A percentile compares a stretch with the other conserved stretches of the same genome.
Conservation (phyloP, 495 filamentous ascomycete genomes). For the Podospora conica region DNA sequence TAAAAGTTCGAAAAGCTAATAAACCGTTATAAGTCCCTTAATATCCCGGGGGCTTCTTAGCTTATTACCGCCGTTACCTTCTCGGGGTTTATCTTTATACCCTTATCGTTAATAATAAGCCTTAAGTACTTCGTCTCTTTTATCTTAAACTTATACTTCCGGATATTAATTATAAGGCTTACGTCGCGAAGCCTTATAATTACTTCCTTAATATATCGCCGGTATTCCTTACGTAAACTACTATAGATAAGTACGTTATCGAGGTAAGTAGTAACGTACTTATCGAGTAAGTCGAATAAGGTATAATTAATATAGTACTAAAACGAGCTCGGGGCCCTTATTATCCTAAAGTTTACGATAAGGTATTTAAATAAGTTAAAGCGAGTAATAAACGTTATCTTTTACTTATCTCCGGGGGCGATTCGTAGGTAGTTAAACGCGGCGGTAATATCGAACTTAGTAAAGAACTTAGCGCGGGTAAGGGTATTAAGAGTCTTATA, state of each 20-base stretch:
- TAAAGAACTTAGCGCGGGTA: background rate
- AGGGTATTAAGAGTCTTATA: too few relatives aligned
- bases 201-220: background rate
- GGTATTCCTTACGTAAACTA: background rate
- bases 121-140: background rate
- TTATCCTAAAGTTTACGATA: background rate
- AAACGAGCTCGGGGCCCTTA: background rate
- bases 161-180: background rate
- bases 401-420: background rate
- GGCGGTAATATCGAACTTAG: background rate
- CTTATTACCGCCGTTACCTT: background rate
- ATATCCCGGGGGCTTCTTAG: background rate
- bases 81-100: background rate
- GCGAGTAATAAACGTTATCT: background rate
- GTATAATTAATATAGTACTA: conserved; percentile 5
- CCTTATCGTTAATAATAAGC: background rate
- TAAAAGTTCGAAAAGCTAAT: background rate
- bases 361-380: background rate
- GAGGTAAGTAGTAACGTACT: background rate
- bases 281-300: background rate
- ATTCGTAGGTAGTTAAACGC: background rate
- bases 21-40: background rate
- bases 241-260: background rate
- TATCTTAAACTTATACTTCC: background rate
- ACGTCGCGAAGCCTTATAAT: background rate